phyloP scores from a whole-genome alignment of 2,329 filamentous ascomycete genomes.

The Fusarium penzigii region DNA sequence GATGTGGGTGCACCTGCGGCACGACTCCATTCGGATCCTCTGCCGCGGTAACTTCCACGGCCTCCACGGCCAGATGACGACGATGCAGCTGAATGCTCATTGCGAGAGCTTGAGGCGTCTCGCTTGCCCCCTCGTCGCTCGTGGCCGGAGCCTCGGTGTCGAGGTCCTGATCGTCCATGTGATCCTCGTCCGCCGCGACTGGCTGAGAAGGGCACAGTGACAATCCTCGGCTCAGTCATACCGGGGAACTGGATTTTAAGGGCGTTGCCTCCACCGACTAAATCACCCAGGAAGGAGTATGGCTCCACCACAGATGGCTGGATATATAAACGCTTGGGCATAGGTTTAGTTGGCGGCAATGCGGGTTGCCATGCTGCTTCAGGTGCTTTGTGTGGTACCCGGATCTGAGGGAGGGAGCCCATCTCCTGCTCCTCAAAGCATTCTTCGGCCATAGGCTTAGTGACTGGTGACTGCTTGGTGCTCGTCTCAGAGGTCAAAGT shows the following conservation, averaged over 20 bases:
- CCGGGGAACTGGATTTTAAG: conserved; percentile 45
- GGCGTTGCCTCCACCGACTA: conserved; percentile 36
- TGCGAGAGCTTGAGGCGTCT: conserved; percentile 33
- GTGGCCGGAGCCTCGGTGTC: conserved; percentile 33
- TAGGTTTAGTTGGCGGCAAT: conserved; percentile 52
- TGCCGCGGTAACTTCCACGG: conserved; percentile 43
- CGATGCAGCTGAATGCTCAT: conserved; percentile 23
- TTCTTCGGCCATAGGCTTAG: conserved; percentile 73
- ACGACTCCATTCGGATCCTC: conserved; percentile 45
- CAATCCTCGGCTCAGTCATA: conserved; percentile 39
- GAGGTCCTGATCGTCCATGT: conserved; percentile 27
- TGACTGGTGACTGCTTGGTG: conserved; percentile 49
- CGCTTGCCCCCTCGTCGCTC: conserved; percentile 35
- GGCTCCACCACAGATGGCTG: conserved; percentile 38
- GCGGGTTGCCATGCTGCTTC: conserved; percentile 65
- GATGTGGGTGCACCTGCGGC: conserved; percentile 28
- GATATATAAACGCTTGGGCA: conserved; percentile 53
- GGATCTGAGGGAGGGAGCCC: conserved; percentile 72
- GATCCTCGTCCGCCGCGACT: conserved; percentile 34
- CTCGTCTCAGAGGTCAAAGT: conserved; percentile 31
- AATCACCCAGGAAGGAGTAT: conserved; percentile 35
- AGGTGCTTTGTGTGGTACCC: conserved; percentile 64
- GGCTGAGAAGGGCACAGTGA: conserved; percentile 40
- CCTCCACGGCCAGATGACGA: conserved; percentile 33
- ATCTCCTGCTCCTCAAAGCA: conserved; percentile 82